A percentile compares a stretch with the other conserved stretches of the same genome.
Evolutionary conservation across 2,329 filamentous ascomycete species (phyloP).

Genomic region (Exophiala bonariae): DNA sequence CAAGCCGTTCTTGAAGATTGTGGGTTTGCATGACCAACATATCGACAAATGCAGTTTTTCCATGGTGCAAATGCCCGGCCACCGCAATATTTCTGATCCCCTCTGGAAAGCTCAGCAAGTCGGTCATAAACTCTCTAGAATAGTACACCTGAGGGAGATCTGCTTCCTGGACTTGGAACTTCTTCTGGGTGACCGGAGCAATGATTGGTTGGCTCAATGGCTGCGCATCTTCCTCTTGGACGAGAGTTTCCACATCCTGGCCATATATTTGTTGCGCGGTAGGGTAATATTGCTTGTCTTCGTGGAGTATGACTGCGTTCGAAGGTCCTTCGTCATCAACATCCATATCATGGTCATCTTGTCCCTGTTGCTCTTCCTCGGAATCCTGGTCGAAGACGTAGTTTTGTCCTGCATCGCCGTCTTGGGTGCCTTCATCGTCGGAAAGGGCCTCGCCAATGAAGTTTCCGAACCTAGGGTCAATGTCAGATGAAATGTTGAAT

Average conservation of each 20-base stretch:
- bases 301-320: slow-evolving; percentile 95
- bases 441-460: slow-evolving; percentile 93
- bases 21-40: slow-evolving; percentile 97
- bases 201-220: slow-evolving; percentile 90
- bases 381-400: slow-evolving; percentile 76
- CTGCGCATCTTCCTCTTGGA: slow-evolving; percentile 96
- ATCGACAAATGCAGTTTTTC: slow-evolving; percentile 97
- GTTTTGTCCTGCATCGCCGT: slow-evolving; percentile 73
- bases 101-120: slow-evolving; percentile 93
- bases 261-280: slow-evolving; percentile 97
- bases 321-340: slow-evolving; percentile 87
- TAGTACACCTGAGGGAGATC: slow-evolving; percentile 87
- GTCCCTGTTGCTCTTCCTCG: slow-evolving; percentile 61
- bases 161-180: slow-evolving; percentile 89
- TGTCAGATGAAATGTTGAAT: slow-evolving; percentile 3
- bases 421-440: slow-evolving; percentile 81
- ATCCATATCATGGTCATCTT: slow-evolving; percentile 82
- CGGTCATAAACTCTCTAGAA: slow-evolving; percentile 87
- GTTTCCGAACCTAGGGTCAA: slow-evolving; percentile 77
- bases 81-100: slow-evolving; percentile 92
- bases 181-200: slow-evolving; percentile 88
- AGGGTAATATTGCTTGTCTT: slow-evolving; percentile 99
- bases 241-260: slow-evolving; percentile 87
- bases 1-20: slow-evolving; percentile 74
- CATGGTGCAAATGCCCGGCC: slow-evolving; percentile 91